A percentile compares a stretch with the other conserved stretches of the same genome.
These are phyloP conservation scores for Sarocladium strictum DNA, from an alignment of 2,329 filamentous ascomycete species.

Conservation along the genomic window DNA sequence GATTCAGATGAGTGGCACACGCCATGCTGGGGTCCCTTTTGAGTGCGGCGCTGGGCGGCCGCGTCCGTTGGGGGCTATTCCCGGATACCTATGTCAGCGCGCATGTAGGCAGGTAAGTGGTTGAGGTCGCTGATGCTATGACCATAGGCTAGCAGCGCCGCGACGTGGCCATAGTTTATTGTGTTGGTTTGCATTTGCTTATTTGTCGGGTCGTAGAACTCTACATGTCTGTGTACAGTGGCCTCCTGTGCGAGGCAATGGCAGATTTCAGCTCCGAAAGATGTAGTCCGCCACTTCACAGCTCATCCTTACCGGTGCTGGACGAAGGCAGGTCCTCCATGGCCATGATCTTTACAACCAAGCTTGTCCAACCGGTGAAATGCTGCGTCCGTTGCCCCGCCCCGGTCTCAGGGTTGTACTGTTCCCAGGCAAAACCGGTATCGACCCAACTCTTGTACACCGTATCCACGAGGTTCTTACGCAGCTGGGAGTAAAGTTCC, in stretches of 20 bases:
- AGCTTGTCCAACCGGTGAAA: conserved; percentile 98
- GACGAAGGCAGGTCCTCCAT: conserved; percentile 64
- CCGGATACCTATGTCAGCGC: not conserved
- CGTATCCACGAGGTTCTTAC: conserved; percentile 81
- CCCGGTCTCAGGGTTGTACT: conserved; percentile 92
- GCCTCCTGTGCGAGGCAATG: not conserved
- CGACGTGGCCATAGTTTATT: too few relatives aligned
- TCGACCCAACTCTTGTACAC: conserved; percentile 83
- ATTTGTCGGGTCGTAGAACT: not conserved
- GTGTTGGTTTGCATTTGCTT: not conserved
- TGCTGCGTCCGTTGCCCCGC: conserved; percentile 93
- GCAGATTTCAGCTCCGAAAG: not conserved
- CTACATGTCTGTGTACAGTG: too few relatives aligned
- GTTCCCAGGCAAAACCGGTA: conserved; percentile 97
- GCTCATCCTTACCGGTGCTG: conserved; percentile 37
- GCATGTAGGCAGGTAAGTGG: not conserved
- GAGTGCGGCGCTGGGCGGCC: not conserved
- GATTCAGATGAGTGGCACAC: not conserved
- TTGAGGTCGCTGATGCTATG: not conserved
- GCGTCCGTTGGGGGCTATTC: not conserved
- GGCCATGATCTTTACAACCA: conserved; percentile 95
- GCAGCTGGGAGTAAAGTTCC: conserved; percentile 69
- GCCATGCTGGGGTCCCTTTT: not conserved
- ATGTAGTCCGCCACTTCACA: conserved; percentile 24
- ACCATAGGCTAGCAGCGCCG: too few relatives aligned